Evolutionary conservation across 805 yeast species (phyloP), one percentile per base, ranked within the genome.

Genomic region (Wickerhamiella siamensis): DNA sequence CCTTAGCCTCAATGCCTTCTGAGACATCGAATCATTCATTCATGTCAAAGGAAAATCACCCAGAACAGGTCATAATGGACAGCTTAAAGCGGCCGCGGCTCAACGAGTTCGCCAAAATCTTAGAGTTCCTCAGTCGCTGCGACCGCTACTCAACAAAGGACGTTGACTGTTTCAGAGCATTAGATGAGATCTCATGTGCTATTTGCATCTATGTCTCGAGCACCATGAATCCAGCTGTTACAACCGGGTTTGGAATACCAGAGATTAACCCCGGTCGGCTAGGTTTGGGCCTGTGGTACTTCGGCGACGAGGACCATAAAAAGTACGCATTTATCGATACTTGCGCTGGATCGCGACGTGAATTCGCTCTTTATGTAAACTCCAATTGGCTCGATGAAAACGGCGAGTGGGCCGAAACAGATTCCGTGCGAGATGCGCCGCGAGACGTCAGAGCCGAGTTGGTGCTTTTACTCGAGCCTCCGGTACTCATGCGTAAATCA

Each of bases 231-330:
- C 29, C 29, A 8, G 31, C 24, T 6, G 31, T 10, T 24, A 31
- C 19, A 3, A 43, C 27, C n/a, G 24, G 17, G 9, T 57, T 53
- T 42, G 66, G 66, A 2, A 31, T 39, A 5, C 58, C 62, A 1
- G 41, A 43, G 9, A 41, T 60, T n/a, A 60, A 61, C 43, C 56
- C 58, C 12, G 49, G 43, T 5, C 40, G 47, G 5, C 40, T 62
- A 14, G 67, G 67, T 0, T 46, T 60, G 2, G 57, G 59, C 1
- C 49, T 60, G n/a, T 45, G 52, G 49, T 63, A 60, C 43, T 53
- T 59, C 55, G 44, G 40, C 21, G 33, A 32, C 27, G 32, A 19
- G 17, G 36, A 15, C 4, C 34, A n/a, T 1, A 33, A 36, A 1
- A 37, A 43, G 27, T 49, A 38, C 31, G 60, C 54, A n/a, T 41